Evolutionary conservation across 163 green algal species (phyloP), one percentile per base, ranked within the genome.

Genomic region (Chlorella variabilis): DNA sequence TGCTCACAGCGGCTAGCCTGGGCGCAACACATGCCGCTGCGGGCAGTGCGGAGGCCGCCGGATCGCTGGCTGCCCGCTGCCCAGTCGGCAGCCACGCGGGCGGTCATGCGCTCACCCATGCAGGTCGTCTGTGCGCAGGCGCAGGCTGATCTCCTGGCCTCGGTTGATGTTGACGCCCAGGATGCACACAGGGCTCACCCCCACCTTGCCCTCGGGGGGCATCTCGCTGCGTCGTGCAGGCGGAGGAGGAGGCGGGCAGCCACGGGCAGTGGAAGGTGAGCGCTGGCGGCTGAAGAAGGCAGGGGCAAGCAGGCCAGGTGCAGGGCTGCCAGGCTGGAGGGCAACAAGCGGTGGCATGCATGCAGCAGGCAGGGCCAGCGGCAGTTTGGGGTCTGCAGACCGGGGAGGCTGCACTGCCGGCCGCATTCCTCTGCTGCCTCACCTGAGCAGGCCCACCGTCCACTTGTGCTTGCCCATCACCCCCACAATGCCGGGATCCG

Each of bases 141-240:
- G 87, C 74, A 98, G 85, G 61, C 59, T 83, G 48, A 97, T 95
- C 73, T 93, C 90, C 86, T 96, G 91, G 4, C 93, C 93, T 21
- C 67, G 63, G 85, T 98, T 98, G 27, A 93, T 83, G 86, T 98
- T 98, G 83, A 93, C 91, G 0, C 94, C 94, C 49, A 98, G 86
- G 2, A 97, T 69, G 69, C 93, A 97, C 66, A 87, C 84, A 41
- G 86, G 80, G 45, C 41, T 82, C 13, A 93, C 58, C 23, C 89
- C 21, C 81, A 95, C 92, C 56, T 91, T 92, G 58, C 91, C 92
- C 77, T 93, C 91, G 18, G 92, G 92, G 3, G 92, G 91, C 91
- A 96, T 95, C 78, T 96, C 92, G 51, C 79, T 80, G 56, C 27
- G 25, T 5, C 15, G 51, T n/a, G 54, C 15, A 18, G 59, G 27